Evolutionary conservation across 2,329 filamentous ascomycete genomes (phyloP).

Genomic region (Pyrenophora graminea): DNA sequence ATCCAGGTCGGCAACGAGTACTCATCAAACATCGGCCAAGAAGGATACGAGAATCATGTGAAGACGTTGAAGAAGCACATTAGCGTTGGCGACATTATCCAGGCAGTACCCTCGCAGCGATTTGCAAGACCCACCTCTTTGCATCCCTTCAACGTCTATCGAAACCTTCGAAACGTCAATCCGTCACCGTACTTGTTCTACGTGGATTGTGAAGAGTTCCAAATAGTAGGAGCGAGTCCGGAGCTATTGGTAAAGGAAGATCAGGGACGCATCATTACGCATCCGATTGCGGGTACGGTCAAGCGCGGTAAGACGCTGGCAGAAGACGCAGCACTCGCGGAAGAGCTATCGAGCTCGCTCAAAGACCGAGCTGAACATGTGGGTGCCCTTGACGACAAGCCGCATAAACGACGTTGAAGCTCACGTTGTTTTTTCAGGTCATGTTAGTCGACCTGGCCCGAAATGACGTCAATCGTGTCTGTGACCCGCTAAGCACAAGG

Average conservation of each 20-base stretch:
- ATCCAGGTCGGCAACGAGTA: slow-evolving; percentile 77
- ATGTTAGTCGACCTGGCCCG: slow-evolving; percentile 96
- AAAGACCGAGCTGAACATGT: slow-evolving; percentile 69
- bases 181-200: slow-evolving; percentile 98
- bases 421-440: slow-evolving; percentile 63
- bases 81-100: slow-evolving; percentile 89
- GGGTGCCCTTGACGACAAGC: slow-evolving; percentile 13
- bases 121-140: slow-evolving; percentile 86
- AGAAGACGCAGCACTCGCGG: slow-evolving; percentile 79
- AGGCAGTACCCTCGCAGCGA: slow-evolving; percentile 92
- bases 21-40: slow-evolving; percentile 86
- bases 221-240: slow-evolving; percentile 92
- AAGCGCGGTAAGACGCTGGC: slow-evolving; percentile 79
- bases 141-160: slow-evolving; percentile 98
- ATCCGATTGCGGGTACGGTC: slow-evolving; percentile 95
- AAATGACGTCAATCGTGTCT: slow-evolving; percentile 96
- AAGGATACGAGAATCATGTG: slow-evolving; percentile 91
- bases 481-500: slow-evolving; percentile 83
- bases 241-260: slow-evolving; percentile 94
- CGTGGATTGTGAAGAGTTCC: slow-evolving; percentile 87
- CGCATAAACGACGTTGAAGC: slow-evolving; percentile 63
- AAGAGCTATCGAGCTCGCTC: slow-evolving; percentile 74
- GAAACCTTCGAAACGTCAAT: slow-evolving; percentile 94
- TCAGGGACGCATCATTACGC: slow-evolving; percentile 84
- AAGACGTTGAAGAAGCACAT: slow-evolving; percentile 88